Percentiles rank a stretch among this genome's conserved stretches.
phyloP scores from a whole-genome alignment of 2,329 filamentous ascomycete species.

The Parastagonospora nodorum region DNA sequence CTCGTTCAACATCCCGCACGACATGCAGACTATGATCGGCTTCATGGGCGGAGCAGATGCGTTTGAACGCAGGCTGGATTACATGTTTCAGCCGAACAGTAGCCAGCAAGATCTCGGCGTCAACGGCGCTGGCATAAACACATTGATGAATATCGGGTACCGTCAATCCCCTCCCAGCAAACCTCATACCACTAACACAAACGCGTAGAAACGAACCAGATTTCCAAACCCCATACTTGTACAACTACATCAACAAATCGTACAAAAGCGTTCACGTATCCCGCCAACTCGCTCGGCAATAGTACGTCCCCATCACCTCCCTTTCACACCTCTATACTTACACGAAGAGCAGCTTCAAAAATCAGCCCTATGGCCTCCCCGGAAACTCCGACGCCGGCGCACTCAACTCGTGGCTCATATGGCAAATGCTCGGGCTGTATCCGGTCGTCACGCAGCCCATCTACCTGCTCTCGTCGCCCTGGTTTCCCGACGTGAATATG shows the following conservation, averaged over 20 bases:
- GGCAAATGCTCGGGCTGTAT: slow-evolving; percentile 54
- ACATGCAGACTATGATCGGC: slow-evolving; percentile 44
- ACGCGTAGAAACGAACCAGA: slow-evolving; percentile 70
- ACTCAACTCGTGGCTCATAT: slow-evolving; percentile 56
- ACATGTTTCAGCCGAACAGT: slow-evolving; percentile 42
- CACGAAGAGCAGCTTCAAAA: slow-evolving; percentile 19
- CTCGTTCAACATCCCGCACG: slow-evolving; percentile 46
- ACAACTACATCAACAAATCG: slow-evolving; percentile 46
- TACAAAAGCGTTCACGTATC: slow-evolving; percentile 46
- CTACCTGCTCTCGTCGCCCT: slow-evolving; percentile 61
- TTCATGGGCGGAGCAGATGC: slow-evolving; percentile 42
- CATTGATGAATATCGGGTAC: slow-evolving; percentile 56
- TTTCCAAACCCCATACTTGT: slow-evolving; percentile 68
- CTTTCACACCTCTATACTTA: neutral
- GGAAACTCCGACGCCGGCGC: slow-evolving; percentile 52
- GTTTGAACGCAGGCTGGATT: slow-evolving; percentile 45
- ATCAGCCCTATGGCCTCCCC: slow-evolving; percentile 43
- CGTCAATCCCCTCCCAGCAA: too few species aligned
- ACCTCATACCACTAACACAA: neutral
- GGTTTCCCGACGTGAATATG: slow-evolving; percentile 59
- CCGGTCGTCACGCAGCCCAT: slow-evolving; percentile 68
- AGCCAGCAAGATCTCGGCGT: slow-evolving; percentile 40
- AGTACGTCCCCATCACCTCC: slow-evolving; percentile 20
- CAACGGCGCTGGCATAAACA: slow-evolving; percentile 47
- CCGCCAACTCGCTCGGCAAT: slow-evolving; percentile 33